phyloP scores from a whole-genome alignment of 192 early-diverging fungal species.

The Jimgerdemannia flammicorona region DNA sequence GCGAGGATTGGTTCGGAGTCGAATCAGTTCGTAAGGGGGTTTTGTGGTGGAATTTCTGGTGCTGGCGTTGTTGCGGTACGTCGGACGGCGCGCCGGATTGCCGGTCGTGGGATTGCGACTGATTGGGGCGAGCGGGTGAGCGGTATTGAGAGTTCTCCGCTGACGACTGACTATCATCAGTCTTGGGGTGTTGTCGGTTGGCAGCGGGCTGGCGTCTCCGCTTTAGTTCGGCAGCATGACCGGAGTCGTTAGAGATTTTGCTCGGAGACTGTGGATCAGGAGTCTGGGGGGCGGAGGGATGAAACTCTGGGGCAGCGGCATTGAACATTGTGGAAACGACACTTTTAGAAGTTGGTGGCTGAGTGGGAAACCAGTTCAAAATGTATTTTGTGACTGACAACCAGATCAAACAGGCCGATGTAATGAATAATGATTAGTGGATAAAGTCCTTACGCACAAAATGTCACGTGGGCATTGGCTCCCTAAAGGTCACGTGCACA shows the following conservation, averaged over 20 bases:
- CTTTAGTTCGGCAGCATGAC: background rate
- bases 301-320: background rate
- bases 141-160: background rate
- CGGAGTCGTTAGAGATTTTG: background rate
- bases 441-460: no score
- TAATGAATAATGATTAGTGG: no score
- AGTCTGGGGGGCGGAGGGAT: background rate
- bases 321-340: background rate
- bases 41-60: background rate
- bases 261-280: background rate
- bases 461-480: no score
- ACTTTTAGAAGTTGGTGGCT: background rate
- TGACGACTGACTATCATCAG: background rate
- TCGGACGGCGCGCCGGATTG: background rate
- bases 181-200: background rate
- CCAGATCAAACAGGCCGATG: no score
- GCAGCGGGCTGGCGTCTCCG: no score
- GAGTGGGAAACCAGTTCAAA: background rate
- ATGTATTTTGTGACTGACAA: background rate
- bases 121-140: background rate
- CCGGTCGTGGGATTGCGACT: background rate
- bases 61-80: background rate
- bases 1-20: background rate
- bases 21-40: background rate
- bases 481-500: no score